Evolutionary conservation across 768 basidiomycete species (phyloP), one percentile per base, ranked within the genome.

Genomic region (Piloderma croceum): DNA sequence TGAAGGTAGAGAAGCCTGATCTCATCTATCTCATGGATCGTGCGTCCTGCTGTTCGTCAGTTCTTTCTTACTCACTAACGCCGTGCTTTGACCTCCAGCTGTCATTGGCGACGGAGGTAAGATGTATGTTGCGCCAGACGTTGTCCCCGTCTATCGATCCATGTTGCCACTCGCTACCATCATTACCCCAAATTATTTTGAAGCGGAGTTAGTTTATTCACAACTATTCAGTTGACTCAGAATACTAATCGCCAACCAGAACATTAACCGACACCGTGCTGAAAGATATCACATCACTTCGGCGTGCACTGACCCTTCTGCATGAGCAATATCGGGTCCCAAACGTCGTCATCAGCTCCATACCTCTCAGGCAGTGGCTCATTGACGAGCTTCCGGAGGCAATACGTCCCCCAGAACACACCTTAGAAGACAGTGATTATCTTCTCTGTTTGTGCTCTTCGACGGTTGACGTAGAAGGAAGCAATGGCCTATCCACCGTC

Each of bases 111-210:
- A 99, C 60, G 71, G 90, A 10, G 92, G 90, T 4, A 73, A 69
- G 27, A 67, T 99, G 11, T 99, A 99, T 51, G 92, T 97, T 17
- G 77, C 91, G 4, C 70, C 82, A 17, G 81, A 89, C 45, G 90
- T 92, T 7, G 69, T 98, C 44, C 90, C 91, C 1, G 73, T 90
- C 27, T 98, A 99, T 67, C 77, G 81, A 34, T 65, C 71, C 31
- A 76, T 92, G 65, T 69, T 94, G 1, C 69, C 79, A n/a, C 64
- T 80, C n/a, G 84, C 96, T 3, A 88, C 88, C 0, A 81, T 97
- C 35, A 97, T 97, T 48, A 91, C 96, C 0, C 96, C 96, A 0
- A 99, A 99, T 57, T 96, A 92, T 79, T 99, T 92, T 52, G 96
- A 99, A 68, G 87, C 85, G 46, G 94, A 98, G 91, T 93, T 57